Evolutionary conservation across 2,329 filamentous ascomycete species (phyloP).

Genomic region (Calonectria montana): DNA sequence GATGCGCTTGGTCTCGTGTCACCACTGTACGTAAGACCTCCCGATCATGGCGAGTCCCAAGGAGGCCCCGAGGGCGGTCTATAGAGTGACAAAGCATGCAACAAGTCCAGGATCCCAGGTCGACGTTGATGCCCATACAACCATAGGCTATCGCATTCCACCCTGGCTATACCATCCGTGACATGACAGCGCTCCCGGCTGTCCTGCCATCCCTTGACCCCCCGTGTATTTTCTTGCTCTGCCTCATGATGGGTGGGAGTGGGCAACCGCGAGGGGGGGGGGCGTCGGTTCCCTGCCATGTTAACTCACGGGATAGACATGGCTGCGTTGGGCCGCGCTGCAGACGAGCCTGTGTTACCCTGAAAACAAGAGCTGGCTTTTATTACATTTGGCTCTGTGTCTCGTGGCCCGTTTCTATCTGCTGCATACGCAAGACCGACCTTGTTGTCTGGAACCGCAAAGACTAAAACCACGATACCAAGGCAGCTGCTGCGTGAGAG

Average conservation of each 20-base stretch:
- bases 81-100: conserved; percentile 7
- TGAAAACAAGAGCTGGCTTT: conserved; percentile 3
- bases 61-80: conserved; percentile 9
- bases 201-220: conserved; percentile 8
- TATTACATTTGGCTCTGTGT: conserved; percentile 17
- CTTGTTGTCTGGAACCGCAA: neutral
- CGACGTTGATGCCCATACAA: neutral
- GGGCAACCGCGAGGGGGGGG: neutral
- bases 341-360: conserved; percentile 19
- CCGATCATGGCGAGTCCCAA: neutral
- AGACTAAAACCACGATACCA: neutral
- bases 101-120: conserved; percentile 18
- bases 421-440: neutral
- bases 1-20: conserved; percentile 8
- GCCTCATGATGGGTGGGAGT: conserved; percentile 7
- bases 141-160: conserved; percentile 11
- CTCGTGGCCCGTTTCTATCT: neutral
- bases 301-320: conserved; percentile 12
- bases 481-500: neutral
- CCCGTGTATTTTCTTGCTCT: conserved; percentile 17
- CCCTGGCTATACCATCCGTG: conserved; percentile 11
- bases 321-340: conserved; percentile 9
- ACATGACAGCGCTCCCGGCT: neutral
- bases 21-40: neutral
- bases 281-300: neutral